phyloP scores from a whole-genome alignment of 2,329 filamentous ascomycete genomes.

The Verticillium nonalfalfae region DNA sequence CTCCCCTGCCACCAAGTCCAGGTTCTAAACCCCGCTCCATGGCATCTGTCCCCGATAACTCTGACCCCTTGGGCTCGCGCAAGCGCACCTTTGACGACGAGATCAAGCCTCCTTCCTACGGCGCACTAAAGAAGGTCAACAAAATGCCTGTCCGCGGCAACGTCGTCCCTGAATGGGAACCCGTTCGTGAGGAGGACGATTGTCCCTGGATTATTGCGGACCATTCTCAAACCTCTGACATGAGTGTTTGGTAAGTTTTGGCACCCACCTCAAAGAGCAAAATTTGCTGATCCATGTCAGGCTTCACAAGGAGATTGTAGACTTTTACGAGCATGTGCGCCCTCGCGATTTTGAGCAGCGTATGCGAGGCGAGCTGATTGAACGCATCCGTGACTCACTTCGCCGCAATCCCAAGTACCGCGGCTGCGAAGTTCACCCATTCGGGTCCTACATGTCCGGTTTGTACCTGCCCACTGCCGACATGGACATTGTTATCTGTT shows the following conservation, averaged over 20 bases:
- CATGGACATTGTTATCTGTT: slow-evolving; percentile 86
- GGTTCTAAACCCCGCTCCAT: slow-evolving; percentile 13
- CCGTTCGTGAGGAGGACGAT: slow-evolving; percentile 30
- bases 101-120: slow-evolving; percentile 52
- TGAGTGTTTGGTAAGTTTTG: slow-evolving; percentile 50
- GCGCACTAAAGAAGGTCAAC: slow-evolving; percentile 42
- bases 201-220: slow-evolving; percentile 60
- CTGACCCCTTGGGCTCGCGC: slow-evolving; percentile 50
- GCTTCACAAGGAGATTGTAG: slow-evolving; percentile 82
- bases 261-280: no score
- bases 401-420: slow-evolving; percentile 43
- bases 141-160: slow-evolving; percentile 43
- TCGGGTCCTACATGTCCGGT: slow-evolving; percentile 91
- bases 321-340: slow-evolving; percentile 81
- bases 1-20: slow-evolving; percentile 13
- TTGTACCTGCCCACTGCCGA: slow-evolving; percentile 69
- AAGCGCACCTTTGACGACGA: slow-evolving; percentile 71
- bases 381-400: slow-evolving; percentile 58
- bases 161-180: slow-evolving; percentile 46
- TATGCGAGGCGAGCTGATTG: slow-evolving; percentile 67
- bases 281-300: slow-evolving; percentile 30
- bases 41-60: slow-evolving; percentile 19
- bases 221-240: slow-evolving; percentile 45
- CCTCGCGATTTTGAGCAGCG: slow-evolving; percentile 71
- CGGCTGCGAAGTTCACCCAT: slow-evolving; percentile 62